phyloP scores from a whole-genome alignment of 805 yeast genomes.

The Jamesozyma rosinii region DNA sequence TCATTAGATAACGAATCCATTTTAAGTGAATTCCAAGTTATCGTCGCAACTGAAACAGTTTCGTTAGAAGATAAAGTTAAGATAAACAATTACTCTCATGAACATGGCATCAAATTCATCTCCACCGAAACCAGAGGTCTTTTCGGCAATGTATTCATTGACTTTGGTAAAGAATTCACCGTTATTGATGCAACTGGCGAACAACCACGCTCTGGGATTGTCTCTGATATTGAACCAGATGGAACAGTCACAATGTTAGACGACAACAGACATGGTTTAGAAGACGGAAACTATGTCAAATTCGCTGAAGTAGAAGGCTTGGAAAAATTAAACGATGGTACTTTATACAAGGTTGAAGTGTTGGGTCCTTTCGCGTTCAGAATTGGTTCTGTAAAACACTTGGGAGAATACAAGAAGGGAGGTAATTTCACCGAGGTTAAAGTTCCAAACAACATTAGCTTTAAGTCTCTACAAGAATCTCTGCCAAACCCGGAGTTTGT shows the following conservation, averaged over 20 bases:
- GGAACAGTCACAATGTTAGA: conserved; percentile 93
- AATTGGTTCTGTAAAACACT: conserved; percentile 44
- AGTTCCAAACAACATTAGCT: conserved; percentile 57
- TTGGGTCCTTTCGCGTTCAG: conserved; percentile 92
- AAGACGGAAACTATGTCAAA: conserved; percentile 84
- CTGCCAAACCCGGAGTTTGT: conserved; percentile 69
- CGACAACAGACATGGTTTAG: conserved; percentile 85
- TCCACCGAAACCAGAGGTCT: conserved; percentile 78
- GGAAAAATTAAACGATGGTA: conserved; percentile 62
- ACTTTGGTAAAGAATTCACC: conserved; percentile 73
- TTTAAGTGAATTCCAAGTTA: conserved; percentile 58
- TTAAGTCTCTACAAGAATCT: conserved; percentile 56
- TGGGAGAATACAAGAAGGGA: conserved; percentile 66
- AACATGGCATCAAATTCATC: conserved; percentile 66
- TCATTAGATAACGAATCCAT: conserved; percentile 43
- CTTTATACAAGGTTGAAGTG: conserved; percentile 67
- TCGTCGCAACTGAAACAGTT: conserved; percentile 68
- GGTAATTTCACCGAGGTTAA: conserved; percentile 91
- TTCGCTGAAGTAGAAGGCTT: conserved; percentile 81
- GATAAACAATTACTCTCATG: conserved; percentile 69
- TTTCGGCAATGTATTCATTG: conserved; percentile 83
- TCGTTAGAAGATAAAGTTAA: conserved; percentile 64
- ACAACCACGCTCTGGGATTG: conserved; percentile 79
- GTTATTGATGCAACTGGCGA: conserved; percentile 86
- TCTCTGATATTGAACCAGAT: conserved; percentile 75